Evolutionary conservation across 306 rosid species (phyloP).

Genomic region (Cucurbita ficifolia): DNA sequence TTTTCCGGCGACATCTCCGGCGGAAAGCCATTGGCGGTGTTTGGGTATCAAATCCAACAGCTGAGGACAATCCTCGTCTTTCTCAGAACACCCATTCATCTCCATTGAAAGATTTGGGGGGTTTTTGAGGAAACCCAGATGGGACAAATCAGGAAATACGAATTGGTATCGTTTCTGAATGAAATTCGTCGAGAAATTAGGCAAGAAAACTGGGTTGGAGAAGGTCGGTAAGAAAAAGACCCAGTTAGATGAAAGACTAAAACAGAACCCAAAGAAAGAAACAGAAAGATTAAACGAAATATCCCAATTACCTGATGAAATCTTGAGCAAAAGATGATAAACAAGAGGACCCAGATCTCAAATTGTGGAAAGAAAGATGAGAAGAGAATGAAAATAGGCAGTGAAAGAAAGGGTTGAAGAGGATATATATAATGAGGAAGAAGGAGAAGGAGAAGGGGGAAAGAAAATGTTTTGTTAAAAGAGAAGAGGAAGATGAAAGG

Average conservation of each 20-base stretch:
- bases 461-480: too few relatives aligned
- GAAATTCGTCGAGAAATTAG: not conserved
- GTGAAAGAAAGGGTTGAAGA: too few relatives aligned
- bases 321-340: not conserved
- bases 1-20: slow-evolving; percentile 23
- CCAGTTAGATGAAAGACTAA: not conserved
- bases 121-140: not conserved
- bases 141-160: not conserved
- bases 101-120: not conserved
- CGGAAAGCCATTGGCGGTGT: slow-evolving; percentile 37
- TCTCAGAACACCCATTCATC: slow-evolving; percentile 48
- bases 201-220: slow-evolving; percentile 7
- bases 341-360: not conserved
- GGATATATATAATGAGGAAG: not conserved
- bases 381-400: not conserved
- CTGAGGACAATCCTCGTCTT: slow-evolving; percentile 40
- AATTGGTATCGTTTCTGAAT: not conserved
- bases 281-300: not conserved
- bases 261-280: not conserved
- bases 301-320: not conserved
- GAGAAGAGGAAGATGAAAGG: not conserved
- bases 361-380: not conserved
- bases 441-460: not conserved
- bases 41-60: slow-evolving; percentile 57
- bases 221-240: not conserved